phyloP scores from a whole-genome alignment of 2,329 filamentous ascomycete genomes.

The Ascochyta clinopodiicola region DNA sequence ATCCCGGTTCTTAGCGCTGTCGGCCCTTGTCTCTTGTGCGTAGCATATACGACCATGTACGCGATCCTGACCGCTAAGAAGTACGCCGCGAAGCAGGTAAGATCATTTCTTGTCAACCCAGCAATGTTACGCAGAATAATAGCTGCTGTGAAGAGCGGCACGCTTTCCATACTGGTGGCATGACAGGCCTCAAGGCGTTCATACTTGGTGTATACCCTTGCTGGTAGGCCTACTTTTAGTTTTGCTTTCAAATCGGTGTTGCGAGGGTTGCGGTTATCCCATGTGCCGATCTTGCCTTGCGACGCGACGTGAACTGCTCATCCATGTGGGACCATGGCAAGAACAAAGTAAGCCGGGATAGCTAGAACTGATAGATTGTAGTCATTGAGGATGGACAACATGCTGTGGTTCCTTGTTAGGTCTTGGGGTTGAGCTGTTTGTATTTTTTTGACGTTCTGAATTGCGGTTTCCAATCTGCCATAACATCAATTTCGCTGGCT shows the following conservation, averaged over 20 bases:
- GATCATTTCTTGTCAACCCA: conserved; percentile 39
- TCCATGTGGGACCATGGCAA: conserved; percentile 51
- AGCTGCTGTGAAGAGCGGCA: conserved; percentile 54
- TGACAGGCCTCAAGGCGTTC: conserved; percentile 56
- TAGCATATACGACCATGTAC: conserved; percentile 51
- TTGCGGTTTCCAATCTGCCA: background rate
- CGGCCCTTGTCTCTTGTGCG: conserved; percentile 30
- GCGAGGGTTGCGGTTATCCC: conserved; percentile 55
- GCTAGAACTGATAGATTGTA: conserved; percentile 52
- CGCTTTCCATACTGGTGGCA: conserved; percentile 55
- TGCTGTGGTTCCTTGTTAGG: background rate
- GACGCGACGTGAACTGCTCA: conserved; percentile 48
- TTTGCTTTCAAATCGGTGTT: conserved; percentile 40
- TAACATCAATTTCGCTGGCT: too few species aligned
- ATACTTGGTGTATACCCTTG: conserved; percentile 49
- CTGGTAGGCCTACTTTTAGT: conserved; percentile 48
- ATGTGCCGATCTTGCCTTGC: conserved; percentile 44
- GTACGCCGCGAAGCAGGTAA: conserved; percentile 45
- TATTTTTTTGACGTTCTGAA: background rate
- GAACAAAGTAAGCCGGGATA: conserved; percentile 53
- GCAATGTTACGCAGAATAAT: conserved; percentile 54
- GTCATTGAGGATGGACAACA: conserved; percentile 23
- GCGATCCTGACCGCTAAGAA: conserved; percentile 47
- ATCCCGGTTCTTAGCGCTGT: conserved; percentile 28
- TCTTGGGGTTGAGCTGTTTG: background rate